Evolutionary conservation across 1,284 basidiomycete species (phyloP).

Genomic region (Ustilago tritici): DNA sequence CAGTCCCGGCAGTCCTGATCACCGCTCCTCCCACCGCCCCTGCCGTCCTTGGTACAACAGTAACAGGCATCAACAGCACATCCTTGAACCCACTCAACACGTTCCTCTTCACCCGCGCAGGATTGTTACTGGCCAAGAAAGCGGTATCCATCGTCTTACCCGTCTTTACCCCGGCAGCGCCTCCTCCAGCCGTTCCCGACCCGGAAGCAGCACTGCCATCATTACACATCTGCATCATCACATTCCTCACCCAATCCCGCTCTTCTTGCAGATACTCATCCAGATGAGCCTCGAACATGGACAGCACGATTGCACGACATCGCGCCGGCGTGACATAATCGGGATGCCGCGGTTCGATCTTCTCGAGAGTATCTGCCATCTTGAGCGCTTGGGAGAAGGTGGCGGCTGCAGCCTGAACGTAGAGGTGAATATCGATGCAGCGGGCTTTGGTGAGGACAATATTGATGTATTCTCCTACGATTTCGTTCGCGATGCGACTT

Average conservation of each 20-base stretch:
- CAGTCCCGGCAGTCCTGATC: constrained; percentile 56
- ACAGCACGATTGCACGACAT: constrained; percentile 83
- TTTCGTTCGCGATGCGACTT: constrained; percentile 80
- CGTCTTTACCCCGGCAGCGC: constrained; percentile 4
- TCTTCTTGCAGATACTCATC: constrained; percentile 97
- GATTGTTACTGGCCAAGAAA: constrained; percentile 86
- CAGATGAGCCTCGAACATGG: constrained; percentile 94
- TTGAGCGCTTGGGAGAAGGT: constrained; percentile 88
- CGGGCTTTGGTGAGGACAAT: constrained; percentile 82
- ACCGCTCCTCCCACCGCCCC: constrained; percentile 72
- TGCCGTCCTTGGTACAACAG: constrained; percentile 90
- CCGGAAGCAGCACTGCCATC: constrained; percentile 78
- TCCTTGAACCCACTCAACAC: constrained; percentile 91
- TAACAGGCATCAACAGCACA: constrained; percentile 89
- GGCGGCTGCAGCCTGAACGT: constrained; percentile 86
- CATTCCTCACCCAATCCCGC: constrained; percentile 81
- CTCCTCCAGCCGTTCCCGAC: constrained; percentile 52
- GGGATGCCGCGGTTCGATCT: constrained; percentile 60
- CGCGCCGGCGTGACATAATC: constrained; percentile 69
- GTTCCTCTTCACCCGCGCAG: constrained; percentile 89
- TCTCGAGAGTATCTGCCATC: constrained; percentile 76
- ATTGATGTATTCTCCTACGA: constrained; percentile 82
- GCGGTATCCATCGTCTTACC: constrained; percentile 68
- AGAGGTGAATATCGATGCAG: constrained; percentile 79
- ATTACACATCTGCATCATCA: constrained; percentile 81